These are phyloP conservation scores for Geotrichum histeridarum DNA, from an alignment of 1,139 yeast genomes.

Conservation along the genomic window DNA sequence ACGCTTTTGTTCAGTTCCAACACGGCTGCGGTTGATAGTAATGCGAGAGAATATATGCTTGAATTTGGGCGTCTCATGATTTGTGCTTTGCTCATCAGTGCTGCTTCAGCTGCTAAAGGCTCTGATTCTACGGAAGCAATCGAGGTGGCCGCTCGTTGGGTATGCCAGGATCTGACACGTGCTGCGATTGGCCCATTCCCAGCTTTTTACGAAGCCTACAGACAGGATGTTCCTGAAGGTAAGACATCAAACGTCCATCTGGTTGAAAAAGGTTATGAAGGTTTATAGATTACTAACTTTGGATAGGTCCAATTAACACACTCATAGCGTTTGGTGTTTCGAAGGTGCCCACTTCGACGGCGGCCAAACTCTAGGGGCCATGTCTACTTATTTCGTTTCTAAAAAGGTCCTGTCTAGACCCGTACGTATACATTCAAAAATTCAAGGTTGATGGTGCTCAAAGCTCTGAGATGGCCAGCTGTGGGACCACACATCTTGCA, in stretches of 20 bases:
- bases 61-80: conserved; percentile 26
- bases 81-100: conserved; percentile 22
- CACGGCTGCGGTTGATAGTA: conserved; percentile 9
- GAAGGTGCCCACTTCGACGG: too few species aligned
- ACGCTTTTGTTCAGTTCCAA: conserved; percentile 16
- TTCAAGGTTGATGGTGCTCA: too few species aligned
- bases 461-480: too few species aligned
- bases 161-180: conserved; percentile 8
- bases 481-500: too few species aligned
- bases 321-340: too few species aligned
- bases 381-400: not conserved
- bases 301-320: too few species aligned
- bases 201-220: conserved; percentile 1
- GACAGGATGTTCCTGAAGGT: conserved; percentile 1
- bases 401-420: too few species aligned
- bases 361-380: too few species aligned
- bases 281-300: too few species aligned
- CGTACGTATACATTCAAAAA: too few species aligned
- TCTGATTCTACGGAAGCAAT: conserved; percentile 12
- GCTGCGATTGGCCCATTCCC: not conserved
- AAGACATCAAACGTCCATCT: not conserved
- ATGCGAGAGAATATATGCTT: conserved; percentile 25
- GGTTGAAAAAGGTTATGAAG: too few species aligned
- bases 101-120: conserved; percentile 17
- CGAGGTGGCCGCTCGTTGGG: conserved; percentile 24